phyloP scores from a whole-genome alignment of 2,329 filamentous ascomycete species.

The Didymella exigua region DNA sequence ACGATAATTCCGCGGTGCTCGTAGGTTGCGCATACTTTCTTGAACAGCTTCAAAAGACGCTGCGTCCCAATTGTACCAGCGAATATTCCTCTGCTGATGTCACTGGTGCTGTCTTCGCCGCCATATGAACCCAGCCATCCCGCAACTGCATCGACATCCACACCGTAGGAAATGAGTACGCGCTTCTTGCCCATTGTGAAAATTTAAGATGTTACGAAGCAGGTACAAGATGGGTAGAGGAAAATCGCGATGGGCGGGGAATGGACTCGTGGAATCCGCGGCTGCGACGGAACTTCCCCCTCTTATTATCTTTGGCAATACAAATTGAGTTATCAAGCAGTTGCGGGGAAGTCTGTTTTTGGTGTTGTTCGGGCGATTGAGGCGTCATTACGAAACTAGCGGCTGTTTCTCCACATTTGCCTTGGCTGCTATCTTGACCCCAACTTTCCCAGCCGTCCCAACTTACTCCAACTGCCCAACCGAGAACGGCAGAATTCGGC shows the following conservation, averaged over 20 bases:
- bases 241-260: neutral
- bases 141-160: conserved; percentile 72
- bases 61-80: conserved; percentile 72
- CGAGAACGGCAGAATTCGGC: conserved; percentile 1
- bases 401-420: neutral
- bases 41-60: conserved; percentile 72
- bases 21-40: conserved; percentile 51
- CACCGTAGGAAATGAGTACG: conserved; percentile 66
- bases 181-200: conserved; percentile 55
- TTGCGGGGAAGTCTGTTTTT: conserved; percentile 21
- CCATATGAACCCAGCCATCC: conserved; percentile 78
- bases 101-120: conserved; percentile 71
- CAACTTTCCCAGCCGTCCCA: neutral
- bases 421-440: neutral
- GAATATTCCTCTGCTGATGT: conserved; percentile 72
- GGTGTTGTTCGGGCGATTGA: conserved; percentile 10
- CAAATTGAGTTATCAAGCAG: neutral
- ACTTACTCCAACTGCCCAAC: conserved; percentile 1
- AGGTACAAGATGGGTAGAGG: neutral
- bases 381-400: conserved; percentile 11
- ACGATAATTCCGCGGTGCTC: too few relatives aligned
- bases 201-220: neutral
- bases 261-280: neutral
- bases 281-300: neutral
- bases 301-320: conserved; percentile 9